Evolutionary conservation across 768 basidiomycete genomes (phyloP).

Genomic region (Dacryopinax primogenitus): DNA sequence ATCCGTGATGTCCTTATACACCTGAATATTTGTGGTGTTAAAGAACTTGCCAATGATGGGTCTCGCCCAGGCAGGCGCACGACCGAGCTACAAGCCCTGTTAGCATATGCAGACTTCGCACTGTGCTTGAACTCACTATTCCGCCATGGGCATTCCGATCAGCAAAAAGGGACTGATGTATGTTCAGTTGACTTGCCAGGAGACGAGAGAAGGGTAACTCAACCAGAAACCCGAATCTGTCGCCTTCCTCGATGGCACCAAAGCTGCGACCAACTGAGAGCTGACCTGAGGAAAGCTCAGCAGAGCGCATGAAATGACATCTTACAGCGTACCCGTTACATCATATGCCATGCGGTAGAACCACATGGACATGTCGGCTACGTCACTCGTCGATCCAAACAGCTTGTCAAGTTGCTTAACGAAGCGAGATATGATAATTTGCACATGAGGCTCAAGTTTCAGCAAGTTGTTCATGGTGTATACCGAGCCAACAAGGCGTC

Average conservation of each 20-base stretch:
- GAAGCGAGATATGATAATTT: constrained; percentile 4
- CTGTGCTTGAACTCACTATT: not conserved
- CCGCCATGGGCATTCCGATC: not conserved
- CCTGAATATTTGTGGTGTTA: not conserved
- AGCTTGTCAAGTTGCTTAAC: not conserved
- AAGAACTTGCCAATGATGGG: not conserved
- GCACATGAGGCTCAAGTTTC: constrained; percentile 1
- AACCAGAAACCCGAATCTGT: not conserved
- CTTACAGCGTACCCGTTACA: not conserved
- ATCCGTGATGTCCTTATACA: not conserved
- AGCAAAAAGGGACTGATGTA: not conserved
- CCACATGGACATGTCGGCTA: not conserved
- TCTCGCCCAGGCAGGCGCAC: not conserved
- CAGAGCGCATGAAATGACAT: not conserved
- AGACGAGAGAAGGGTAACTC: not conserved
- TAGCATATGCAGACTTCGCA: not conserved
- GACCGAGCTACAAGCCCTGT: not conserved
- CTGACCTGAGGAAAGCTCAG: not conserved
- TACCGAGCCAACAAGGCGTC: not conserved
- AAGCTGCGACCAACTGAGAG: not conserved
- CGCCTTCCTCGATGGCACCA: not conserved
- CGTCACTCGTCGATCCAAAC: not conserved
- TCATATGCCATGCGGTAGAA: constrained; percentile 1
- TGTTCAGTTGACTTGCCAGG: not conserved
- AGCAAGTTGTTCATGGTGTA: not conserved